Percentiles rank a stretch among this genome's conserved stretches.
These are phyloP conservation scores for Neurospora sp. DNA, from an alignment of 495 filamentous ascomycete genomes.

Conservation along the genomic window DNA sequence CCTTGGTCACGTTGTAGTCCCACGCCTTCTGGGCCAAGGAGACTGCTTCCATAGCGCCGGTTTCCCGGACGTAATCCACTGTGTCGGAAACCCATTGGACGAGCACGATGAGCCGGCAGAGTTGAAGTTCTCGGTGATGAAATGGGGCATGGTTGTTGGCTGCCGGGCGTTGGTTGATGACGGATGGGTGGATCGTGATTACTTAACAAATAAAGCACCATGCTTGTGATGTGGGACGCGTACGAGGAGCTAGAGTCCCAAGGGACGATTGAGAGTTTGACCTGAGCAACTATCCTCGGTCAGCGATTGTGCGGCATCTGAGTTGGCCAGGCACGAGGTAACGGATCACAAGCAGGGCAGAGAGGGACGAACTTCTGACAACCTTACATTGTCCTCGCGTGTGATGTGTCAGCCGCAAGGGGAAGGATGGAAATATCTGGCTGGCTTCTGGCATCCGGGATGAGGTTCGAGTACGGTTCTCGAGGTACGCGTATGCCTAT, in stretches of 20 bases:
- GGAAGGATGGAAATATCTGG: background rate
- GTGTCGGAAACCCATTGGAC: background rate
- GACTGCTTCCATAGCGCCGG: background rate
- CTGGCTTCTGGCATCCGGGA: background rate
- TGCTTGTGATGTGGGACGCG: background rate
- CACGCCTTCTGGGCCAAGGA: background rate
- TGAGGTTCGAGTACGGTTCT: background rate
- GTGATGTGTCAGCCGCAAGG: background rate
- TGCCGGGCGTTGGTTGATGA: background rate
- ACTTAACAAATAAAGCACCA: background rate
- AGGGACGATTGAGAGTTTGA: background rate
- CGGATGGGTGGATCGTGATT: background rate
- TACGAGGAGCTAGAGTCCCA: background rate
- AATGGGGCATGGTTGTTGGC: background rate
- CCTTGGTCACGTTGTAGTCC: background rate
- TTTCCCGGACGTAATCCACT: background rate
- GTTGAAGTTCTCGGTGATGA: background rate
- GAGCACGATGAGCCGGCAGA: background rate
- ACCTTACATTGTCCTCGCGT: background rate
- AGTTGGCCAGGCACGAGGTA: slow-evolving; percentile 5
- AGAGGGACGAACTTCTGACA: background rate
- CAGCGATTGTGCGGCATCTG: slow-evolving; percentile 1
- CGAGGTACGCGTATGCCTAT: background rate
- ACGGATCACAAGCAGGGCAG: background rate
- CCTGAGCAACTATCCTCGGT: background rate